These are phyloP conservation scores for Elsinoe fawcettii DNA, from an alignment of 2,329 filamentous ascomycete genomes.

Conservation along the genomic window DNA sequence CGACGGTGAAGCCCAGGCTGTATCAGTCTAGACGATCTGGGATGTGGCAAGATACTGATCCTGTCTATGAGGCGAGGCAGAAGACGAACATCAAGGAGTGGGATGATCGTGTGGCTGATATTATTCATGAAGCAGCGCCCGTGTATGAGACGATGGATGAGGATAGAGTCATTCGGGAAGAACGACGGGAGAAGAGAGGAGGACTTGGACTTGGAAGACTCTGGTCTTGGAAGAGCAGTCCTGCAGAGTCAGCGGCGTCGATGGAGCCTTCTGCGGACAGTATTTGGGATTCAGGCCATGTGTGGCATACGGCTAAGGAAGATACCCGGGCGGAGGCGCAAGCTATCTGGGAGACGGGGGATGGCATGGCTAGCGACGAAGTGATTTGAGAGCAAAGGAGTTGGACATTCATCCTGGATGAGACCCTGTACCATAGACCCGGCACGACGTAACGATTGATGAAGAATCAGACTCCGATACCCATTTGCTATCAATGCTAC, in stretches of 20 bases:
- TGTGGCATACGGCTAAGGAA: background rate
- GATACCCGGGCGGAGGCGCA: background rate
- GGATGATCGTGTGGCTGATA: background rate
- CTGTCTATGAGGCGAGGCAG: background rate
- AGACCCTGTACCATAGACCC: background rate
- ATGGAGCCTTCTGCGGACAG: background rate
- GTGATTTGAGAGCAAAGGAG: constrained; percentile 8
- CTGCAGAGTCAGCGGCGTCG: constrained; percentile 1
- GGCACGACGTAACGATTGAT: constrained; percentile 6
- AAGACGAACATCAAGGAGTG: constrained; percentile 8
- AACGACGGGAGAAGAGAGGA: background rate
- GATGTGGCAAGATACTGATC: background rate
- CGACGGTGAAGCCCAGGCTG: background rate
- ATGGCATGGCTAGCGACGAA: constrained; percentile 8
- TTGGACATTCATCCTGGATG: background rate
- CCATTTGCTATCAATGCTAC: constrained; percentile 5
- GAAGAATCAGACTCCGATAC: background rate
- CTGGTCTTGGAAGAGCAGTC: constrained; percentile 12
- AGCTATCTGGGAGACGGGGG: constrained; percentile 11
- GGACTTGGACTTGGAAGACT: background rate
- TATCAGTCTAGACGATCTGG: constrained; percentile 3
- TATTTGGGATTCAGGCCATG: background rate
- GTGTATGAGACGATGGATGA: constrained; percentile 10
- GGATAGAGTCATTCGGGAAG: constrained; percentile 5
- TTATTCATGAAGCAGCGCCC: background rate